Evolutionary conservation across 305 asterid species (phyloP).

Genomic region (Fraxinus platypoda): DNA sequence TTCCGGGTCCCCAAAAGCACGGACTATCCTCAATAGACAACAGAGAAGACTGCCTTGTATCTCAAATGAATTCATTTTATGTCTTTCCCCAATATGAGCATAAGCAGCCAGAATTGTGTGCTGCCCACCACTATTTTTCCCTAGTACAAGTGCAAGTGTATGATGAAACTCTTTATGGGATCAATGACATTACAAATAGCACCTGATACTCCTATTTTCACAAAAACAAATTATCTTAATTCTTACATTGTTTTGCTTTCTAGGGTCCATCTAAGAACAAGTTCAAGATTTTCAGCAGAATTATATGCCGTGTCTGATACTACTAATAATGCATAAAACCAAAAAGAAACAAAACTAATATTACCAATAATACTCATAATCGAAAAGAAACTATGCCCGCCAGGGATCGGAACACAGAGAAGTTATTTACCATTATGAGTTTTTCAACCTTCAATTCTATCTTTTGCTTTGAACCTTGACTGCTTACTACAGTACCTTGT

Average conservation of each 20-base stretch:
- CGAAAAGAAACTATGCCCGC: not conserved
- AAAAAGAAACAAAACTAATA: not conserved
- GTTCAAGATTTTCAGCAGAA: constrained; percentile 8
- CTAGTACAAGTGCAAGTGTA: not conserved
- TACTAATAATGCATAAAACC: not conserved
- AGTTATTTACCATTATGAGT: constrained; percentile 61
- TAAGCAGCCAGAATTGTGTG: no score
- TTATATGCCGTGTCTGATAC: not conserved
- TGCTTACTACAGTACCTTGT: constrained; percentile 71
- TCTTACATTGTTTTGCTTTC: not conserved
- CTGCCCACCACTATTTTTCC: no score
- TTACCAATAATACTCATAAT: not conserved
- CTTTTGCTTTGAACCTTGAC: constrained; percentile 95
- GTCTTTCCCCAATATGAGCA: no score
- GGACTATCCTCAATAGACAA: no score
- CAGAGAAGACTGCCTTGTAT: no score
- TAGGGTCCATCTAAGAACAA: not conserved
- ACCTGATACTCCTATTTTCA: not conserved
- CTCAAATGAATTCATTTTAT: no score
- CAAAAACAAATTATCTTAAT: not conserved
- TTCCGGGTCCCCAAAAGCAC: no score
- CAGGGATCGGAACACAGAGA: constrained; percentile 11
- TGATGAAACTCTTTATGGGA: not conserved
- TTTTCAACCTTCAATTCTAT: constrained; percentile 79
- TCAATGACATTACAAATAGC: not conserved